Evolutionary conservation across 78 protist species (phyloP).

Genomic region (Dictyostelium capitatum): DNA sequence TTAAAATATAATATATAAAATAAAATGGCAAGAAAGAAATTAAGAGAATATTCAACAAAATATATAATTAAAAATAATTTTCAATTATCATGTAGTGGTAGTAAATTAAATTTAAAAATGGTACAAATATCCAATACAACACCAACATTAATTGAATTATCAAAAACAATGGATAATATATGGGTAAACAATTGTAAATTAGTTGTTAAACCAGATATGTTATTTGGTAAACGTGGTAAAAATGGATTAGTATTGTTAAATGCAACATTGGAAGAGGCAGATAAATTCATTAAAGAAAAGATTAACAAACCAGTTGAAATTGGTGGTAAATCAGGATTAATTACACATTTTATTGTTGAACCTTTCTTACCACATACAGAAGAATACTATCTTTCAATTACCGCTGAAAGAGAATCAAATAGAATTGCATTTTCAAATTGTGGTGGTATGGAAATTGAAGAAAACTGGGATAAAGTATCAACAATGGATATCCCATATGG

Average conservation of each 20-base stretch:
- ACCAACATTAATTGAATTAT: slow-evolving; percentile 13
- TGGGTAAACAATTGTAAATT: slow-evolving; percentile 75
- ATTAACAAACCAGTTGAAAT: slow-evolving; percentile 60
- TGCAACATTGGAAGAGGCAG: slow-evolving; percentile 82
- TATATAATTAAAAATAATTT: slow-evolving; percentile 59
- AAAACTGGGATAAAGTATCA: slow-evolving; percentile 70
- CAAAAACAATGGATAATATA: slow-evolving; percentile 1
- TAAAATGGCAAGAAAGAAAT: slow-evolving; percentile 90
- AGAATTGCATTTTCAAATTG: slow-evolving; percentile 81
- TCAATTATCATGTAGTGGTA: slow-evolving; percentile 34
- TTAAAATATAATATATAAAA: neutral
- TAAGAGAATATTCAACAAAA: slow-evolving; percentile 88
- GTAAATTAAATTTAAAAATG: slow-evolving; percentile 34
- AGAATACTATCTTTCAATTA: slow-evolving; percentile 91
- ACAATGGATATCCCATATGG: slow-evolving; percentile 54
- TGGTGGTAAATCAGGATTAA: slow-evolving; percentile 73
- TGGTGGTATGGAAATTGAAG: slow-evolving; percentile 95
- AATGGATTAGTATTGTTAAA: slow-evolving; percentile 85
- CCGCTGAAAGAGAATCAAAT: slow-evolving; percentile 83
- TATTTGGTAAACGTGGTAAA: slow-evolving; percentile 92
- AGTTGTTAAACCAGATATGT: slow-evolving; percentile 94
- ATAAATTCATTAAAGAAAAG: slow-evolving; percentile 81
- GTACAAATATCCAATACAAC: slow-evolving; percentile 45
- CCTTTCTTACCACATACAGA: slow-evolving; percentile 90
- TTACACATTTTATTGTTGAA: slow-evolving; percentile 89